Percentiles rank a stretch among this genome's conserved stretches.
phyloP scores from a whole-genome alignment of 139 green algal genomes.

The Volvox africanus region DNA sequence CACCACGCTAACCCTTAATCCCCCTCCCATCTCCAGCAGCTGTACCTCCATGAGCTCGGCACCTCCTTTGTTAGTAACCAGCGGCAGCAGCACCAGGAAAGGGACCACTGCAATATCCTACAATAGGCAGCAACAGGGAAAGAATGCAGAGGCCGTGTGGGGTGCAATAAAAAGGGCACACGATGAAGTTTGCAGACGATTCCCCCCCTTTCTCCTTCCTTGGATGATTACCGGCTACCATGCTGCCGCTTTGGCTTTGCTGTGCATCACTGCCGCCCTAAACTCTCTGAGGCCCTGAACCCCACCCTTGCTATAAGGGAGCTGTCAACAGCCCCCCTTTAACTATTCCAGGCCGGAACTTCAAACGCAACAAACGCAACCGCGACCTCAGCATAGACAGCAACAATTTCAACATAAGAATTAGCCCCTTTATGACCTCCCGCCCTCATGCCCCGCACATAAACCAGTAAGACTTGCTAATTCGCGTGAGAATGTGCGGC shows the following conservation, averaged over 20 bases:
- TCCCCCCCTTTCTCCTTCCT: background rate
- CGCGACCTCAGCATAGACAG: too few relatives aligned
- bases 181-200: background rate
- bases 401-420: too few relatives aligned
- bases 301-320: too few relatives aligned
- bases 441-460: too few relatives aligned
- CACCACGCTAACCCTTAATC: background rate
- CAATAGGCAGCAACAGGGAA: conserved; percentile 83
- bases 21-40: background rate
- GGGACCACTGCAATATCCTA: conserved; percentile 96
- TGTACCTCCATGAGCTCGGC: conserved; percentile 61
- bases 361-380: too few relatives aligned
- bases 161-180: conserved; percentile 69
- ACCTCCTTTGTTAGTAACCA: conserved; percentile 67
- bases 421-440: too few relatives aligned
- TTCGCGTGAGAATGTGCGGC: too few relatives aligned
- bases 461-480: too few relatives aligned
- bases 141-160: conserved; percentile 94
- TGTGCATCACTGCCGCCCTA: too few relatives aligned
- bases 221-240: background rate
- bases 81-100: conserved; percentile 92
- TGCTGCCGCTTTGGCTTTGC: background rate
- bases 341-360: too few relatives aligned
- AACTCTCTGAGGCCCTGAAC: too few relatives aligned
- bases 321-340: too few relatives aligned